Evolutionary conservation across 495 filamentous ascomycete species (phyloP), one percentile per base, ranked within the genome.

Genomic region (Aspergillus sclerotiicarbonarius): DNA sequence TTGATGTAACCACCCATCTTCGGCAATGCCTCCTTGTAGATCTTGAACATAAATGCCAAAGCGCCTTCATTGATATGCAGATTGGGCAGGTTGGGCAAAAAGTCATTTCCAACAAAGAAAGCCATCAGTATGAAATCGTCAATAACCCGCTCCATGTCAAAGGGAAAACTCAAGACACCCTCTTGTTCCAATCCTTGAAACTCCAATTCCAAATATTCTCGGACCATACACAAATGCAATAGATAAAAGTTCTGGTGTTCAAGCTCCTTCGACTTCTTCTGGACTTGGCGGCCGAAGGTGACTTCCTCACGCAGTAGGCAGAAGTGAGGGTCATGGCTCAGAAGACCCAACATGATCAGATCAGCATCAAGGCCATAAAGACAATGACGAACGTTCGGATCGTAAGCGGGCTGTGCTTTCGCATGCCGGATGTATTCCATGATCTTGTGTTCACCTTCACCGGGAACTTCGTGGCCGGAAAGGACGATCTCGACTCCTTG

Each of bases 81-180:
- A 61, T 95, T 90, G 3, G 95, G 95, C 51, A 99, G 77, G 74
- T 98, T 96, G 4, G 95, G 95, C 65, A 99, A 82, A 74, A 99
- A 99, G 75, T 99, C 95, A 71, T 99, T 99, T 69, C 95, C 95
- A 68, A 99, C 91, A 68, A 99, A 99, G 78, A 99, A 99, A 31
- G 91, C 92, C 90, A 99, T 96, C 43, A 99, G 82, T 67, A 99
- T 98, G 73, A 99, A 98, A 78, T 99, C 94, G 65, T 99, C 95
- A 72, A 99, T 97, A 61, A 98, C 84, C 58, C 88, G 85, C 72
- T 99, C 95, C 88, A 98, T 88, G 63, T 99, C 90, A 67, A 94
- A 98, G 20, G 83, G 77, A 62, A 96, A 90, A 30, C 76, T 78
- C 66, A 97, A 80, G 60, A 76, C 80, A 20, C 87, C 88, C n/a